These are phyloP conservation scores for Lipomyces yarrowii DNA, from an alignment of 1,139 yeast genomes.

Conservation along the genomic window DNA sequence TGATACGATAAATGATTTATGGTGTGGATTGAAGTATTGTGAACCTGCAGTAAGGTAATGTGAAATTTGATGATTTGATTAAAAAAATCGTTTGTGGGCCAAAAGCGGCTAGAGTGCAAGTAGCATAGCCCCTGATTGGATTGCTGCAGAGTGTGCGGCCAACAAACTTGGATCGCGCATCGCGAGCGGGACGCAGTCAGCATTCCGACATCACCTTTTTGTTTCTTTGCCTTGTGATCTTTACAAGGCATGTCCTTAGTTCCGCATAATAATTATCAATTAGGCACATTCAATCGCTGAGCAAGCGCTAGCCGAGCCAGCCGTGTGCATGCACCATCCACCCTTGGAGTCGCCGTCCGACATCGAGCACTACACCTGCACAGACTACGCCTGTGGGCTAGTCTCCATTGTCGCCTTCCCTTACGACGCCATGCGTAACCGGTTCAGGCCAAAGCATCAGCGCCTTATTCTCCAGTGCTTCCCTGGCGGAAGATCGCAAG, in stretches of 20 bases:
- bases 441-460: slow-evolving; percentile 71
- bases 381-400: slow-evolving; percentile 25
- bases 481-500: slow-evolving; percentile 83
- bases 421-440: slow-evolving; percentile 33
- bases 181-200: not conserved
- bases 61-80: not conserved
- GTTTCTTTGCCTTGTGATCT: not conserved
- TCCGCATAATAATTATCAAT: not conserved
- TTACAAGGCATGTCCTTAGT: not conserved
- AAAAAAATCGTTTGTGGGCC: too few species aligned
- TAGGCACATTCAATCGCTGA: not conserved
- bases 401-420: slow-evolving; percentile 18
- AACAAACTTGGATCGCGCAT: not conserved
- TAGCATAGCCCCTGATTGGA: too few species aligned
- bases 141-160: not conserved
- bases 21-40: not conserved
- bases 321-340: not conserved
- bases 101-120: not conserved
- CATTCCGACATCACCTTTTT: not conserved
- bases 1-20: not conserved
- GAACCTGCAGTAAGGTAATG: not conserved
- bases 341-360: slow-evolving; percentile 1
- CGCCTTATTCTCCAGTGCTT: slow-evolving; percentile 87
- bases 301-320: not conserved
- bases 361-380: slow-evolving; percentile 12